phyloP scores from a whole-genome alignment of 257 asterid genomes.

The Asclepias syriaca region DNA sequence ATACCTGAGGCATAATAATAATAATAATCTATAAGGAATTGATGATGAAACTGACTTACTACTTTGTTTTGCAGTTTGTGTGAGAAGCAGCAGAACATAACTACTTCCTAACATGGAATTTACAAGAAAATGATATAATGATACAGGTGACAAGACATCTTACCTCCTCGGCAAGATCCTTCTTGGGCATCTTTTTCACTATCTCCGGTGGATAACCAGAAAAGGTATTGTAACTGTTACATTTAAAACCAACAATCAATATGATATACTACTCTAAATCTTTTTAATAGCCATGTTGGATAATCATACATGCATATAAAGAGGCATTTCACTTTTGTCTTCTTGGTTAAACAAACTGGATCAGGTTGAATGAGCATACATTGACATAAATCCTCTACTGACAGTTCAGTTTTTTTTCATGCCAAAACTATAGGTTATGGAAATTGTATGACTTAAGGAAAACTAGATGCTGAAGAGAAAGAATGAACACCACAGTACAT shows the following conservation, averaged over 20 bases:
- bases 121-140: background rate
- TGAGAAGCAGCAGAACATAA: background rate
- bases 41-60: background rate
- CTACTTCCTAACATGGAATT: background rate
- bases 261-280: background rate
- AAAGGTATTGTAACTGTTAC: conserved; percentile 81
- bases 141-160: conserved; percentile 3
- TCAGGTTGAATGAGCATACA: background rate
- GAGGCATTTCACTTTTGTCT: background rate
- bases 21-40: background rate
- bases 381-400: background rate
- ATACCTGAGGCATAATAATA: conserved; percentile 47
- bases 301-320: background rate
- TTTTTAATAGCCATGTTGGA: background rate
- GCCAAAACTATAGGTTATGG: background rate
- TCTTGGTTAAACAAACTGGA: background rate
- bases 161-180: conserved; percentile 99
- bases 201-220: conserved; percentile 95
- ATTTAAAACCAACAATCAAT: conserved; percentile 17
- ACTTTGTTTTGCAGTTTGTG: background rate
- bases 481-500: background rate
- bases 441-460: background rate
- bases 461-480: background rate
- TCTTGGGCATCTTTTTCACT: conserved; percentile 98
- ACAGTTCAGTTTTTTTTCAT: background rate